Evolutionary conservation across 2,329 filamentous ascomycete species (phyloP).

Genomic region (Pseudohalonectria lignicola): DNA sequence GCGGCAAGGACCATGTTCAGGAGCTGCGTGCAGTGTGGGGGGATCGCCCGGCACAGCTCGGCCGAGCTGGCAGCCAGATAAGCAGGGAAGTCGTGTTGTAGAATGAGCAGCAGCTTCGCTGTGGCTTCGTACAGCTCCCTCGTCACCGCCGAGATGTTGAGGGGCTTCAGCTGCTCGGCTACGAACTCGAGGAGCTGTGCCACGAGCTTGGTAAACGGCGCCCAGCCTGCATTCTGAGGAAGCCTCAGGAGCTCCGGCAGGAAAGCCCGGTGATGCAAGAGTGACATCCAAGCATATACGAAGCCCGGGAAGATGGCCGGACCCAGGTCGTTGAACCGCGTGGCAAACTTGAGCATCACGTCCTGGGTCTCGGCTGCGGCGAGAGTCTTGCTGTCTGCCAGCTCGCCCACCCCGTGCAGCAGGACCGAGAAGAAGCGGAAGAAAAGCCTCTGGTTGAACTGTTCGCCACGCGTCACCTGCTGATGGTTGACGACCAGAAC

Average conservation of each 20-base stretch:
- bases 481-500: conserved; percentile 78
- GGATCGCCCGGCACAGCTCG: conserved; percentile 69
- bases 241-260: conserved; percentile 65
- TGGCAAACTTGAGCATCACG: conserved; percentile 61
- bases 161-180: conserved; percentile 67
- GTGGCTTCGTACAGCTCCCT: conserved; percentile 80
- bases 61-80: conserved; percentile 84
- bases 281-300: conserved; percentile 70
- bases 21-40: conserved; percentile 74
- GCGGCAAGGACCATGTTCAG: conserved; percentile 82
- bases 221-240: conserved; percentile 63
- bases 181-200: conserved; percentile 63
- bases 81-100: conserved; percentile 92
- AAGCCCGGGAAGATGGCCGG: conserved; percentile 74
- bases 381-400: conserved; percentile 12
- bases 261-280: conserved; percentile 78
- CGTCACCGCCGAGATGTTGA: conserved; percentile 55
- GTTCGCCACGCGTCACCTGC: conserved; percentile 67
- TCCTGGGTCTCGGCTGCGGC: conserved; percentile 52
- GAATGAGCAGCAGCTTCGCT: conserved; percentile 68
- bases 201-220: conserved; percentile 61
- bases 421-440: conserved; percentile 80
- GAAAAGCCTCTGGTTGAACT: conserved; percentile 81
- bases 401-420: conserved; percentile 57
- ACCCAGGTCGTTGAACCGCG: conserved; percentile 61